Evolutionary conservation across 129 eudicot species (phyloP).

Genomic region (Chrysanthemum lavandulifolium): DNA sequence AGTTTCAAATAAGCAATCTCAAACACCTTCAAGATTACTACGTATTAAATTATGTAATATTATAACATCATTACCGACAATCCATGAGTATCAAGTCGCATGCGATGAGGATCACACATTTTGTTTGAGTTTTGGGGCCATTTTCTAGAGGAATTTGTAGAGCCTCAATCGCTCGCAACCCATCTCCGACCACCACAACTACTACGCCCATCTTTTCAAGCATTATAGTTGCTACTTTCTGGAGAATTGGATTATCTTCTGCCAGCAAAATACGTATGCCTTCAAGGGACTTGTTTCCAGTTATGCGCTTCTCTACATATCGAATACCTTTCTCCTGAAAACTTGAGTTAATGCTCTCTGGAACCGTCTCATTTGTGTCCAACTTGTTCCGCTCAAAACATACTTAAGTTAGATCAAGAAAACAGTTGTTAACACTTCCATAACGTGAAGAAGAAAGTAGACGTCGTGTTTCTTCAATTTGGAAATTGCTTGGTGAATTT

Average conservation of each 20-base stretch:
- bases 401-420: constrained; percentile 49
- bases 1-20: no score
- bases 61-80: constrained; percentile 80
- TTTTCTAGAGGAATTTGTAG: constrained; percentile 37
- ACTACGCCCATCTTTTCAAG: constrained; percentile 89
- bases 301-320: constrained; percentile 30
- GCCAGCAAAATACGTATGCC: constrained; percentile 79
- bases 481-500: constrained; percentile 22
- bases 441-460: constrained; percentile 25
- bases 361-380: constrained; percentile 18
- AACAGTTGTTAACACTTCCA: constrained; percentile 42
- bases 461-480: constrained; percentile 24
- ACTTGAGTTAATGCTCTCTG: constrained; percentile 5
- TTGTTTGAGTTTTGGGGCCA: constrained; percentile 19
- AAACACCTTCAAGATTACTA: no score
- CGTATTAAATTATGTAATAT: no score
- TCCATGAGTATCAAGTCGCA: constrained; percentile 96
- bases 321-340: not conserved
- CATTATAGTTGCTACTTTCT: constrained; percentile 94
- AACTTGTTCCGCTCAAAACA: constrained; percentile 30
- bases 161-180: constrained; percentile 79
- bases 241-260: constrained; percentile 90
- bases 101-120: constrained; percentile 38
- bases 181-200: constrained; percentile 86
- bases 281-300: constrained; percentile 51